Evolutionary conservation across 495 filamentous ascomycete species (phyloP), one percentile per base, ranked within the genome.

Genomic region (Coniosporium apollinis): DNA sequence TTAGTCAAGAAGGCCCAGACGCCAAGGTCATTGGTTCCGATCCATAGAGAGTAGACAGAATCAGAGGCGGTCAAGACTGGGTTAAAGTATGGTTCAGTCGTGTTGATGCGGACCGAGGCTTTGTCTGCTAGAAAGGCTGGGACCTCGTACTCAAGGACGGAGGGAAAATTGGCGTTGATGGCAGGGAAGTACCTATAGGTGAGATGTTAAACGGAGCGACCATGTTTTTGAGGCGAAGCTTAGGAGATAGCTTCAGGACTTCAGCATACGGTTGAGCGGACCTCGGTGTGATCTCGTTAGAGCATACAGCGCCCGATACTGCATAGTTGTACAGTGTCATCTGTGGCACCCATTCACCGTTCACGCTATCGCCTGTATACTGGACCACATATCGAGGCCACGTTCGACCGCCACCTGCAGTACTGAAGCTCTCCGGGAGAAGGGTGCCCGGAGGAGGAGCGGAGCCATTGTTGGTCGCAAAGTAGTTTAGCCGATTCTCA

Each of bases 11-110:
- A 74, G 17, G 61, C 73, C 30, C 61, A 49, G 35, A 53, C 61
- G 22, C 78, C 77, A 8, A 86, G 58, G 47, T 86, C 79, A 45
- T 83, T 84, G 34, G 77, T 81, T 0, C 80, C 79, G 44, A 83
- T 81, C 78, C 76, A 86, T 22, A 83, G 66, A 1, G 72, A 58
- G 43, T 79, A 83, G 4, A 80, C 72, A 2, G 74, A 77, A 39
- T 72, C 69, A n/a, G 62, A 46, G 13, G 60, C 38, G 0, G 24
- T 26, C 8, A 26, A 13, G 30, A 16, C 30, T n/a, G 56, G 60
- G 33, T 59, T 52, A 19, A 66, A 55, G 52, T 71, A 76, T 11
- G 64, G 45, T 21, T 60, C 60, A 37, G 57, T 62, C 6, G 46
- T 49, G 5, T 57, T 54, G 1, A 47, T 19, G 37, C 56, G 49